Conservation (phyloP, 768 basidiomycete species). For the Myochromella boudieri region DNA sequence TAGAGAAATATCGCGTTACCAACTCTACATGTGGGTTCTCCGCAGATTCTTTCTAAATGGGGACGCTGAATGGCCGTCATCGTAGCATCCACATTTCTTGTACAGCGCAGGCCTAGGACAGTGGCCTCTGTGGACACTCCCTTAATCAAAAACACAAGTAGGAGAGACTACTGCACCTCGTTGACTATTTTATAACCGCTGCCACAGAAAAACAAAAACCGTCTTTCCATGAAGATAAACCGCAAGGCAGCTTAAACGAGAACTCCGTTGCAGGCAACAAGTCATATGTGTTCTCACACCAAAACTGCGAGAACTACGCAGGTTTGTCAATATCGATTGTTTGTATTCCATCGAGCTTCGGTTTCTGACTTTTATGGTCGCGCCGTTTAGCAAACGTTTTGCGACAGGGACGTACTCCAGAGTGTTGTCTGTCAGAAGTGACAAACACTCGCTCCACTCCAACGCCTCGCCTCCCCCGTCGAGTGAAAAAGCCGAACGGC, state of each 20-base stretch:
- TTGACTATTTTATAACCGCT: too few species aligned
- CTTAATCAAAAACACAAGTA: too few species aligned
- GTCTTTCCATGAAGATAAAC: too few species aligned
- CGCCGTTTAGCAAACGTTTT: too few species aligned
- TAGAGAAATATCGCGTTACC: neutral
- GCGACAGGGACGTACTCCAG: neutral
- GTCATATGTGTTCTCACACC: too few species aligned
- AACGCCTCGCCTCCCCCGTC: slow-evolving; percentile 1
- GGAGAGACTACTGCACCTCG: too few species aligned
- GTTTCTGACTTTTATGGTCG: too few species aligned
- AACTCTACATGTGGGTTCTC: slow-evolving; percentile 3
- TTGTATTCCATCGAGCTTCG: neutral
- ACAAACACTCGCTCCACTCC: neutral
- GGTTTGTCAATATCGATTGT: neutral
- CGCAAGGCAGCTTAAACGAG: too few species aligned
- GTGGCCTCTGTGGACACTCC: neutral
- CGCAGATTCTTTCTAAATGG: neutral
- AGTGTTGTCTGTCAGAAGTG: slow-evolving; percentile 1
- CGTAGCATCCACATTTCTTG: neutral
- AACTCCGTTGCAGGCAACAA: too few species aligned
- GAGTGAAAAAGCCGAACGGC: slow-evolving; percentile 6
- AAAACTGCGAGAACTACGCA: neutral
- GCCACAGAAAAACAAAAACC: too few species aligned
- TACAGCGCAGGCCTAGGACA: neutral
- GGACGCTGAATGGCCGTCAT: too few species aligned